phyloP scores from a whole-genome alignment of 495 filamentous ascomycete species.

The Neurospora sp. region DNA sequence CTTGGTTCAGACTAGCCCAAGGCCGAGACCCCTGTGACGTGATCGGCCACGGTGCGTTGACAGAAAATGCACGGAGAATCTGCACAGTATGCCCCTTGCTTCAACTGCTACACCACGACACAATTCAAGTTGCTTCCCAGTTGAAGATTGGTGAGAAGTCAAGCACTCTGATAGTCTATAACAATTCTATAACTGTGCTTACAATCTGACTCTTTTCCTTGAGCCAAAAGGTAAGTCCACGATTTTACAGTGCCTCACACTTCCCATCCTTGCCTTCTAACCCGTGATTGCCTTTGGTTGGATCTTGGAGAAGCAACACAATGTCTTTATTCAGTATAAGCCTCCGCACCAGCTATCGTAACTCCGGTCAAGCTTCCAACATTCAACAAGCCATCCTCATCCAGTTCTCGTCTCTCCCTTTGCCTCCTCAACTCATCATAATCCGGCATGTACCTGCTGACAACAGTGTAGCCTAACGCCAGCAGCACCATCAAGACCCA shows the following conservation, averaged over 20 bases:
- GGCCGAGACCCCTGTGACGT: neutral
- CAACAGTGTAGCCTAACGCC: conserved; percentile 34
- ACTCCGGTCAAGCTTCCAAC: neutral
- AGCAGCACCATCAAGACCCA: conserved; percentile 50
- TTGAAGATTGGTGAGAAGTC: neutral
- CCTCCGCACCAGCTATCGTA: neutral
- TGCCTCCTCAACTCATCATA: conserved; percentile 30
- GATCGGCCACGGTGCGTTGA: neutral
- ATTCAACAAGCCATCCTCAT: neutral
- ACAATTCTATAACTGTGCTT: neutral
- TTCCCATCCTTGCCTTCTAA: neutral
- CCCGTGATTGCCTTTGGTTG: neutral
- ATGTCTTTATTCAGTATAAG: neutral
- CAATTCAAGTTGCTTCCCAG: neutral
- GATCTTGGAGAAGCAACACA: neutral
- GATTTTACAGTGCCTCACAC: neutral
- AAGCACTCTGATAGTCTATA: neutral
- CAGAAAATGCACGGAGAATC: neutral
- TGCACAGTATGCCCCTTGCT: neutral
- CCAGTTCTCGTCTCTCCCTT: conserved; percentile 6
- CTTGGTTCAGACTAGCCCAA: neutral
- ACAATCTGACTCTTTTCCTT: neutral
- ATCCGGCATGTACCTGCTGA: conserved; percentile 39
- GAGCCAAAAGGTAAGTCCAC: neutral
- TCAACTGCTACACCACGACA: neutral